These are phyloP conservation scores for Jimgerdemannia flammicorona DNA, from an alignment of 192 early-diverging fungal genomes.

Conservation along the genomic window DNA sequence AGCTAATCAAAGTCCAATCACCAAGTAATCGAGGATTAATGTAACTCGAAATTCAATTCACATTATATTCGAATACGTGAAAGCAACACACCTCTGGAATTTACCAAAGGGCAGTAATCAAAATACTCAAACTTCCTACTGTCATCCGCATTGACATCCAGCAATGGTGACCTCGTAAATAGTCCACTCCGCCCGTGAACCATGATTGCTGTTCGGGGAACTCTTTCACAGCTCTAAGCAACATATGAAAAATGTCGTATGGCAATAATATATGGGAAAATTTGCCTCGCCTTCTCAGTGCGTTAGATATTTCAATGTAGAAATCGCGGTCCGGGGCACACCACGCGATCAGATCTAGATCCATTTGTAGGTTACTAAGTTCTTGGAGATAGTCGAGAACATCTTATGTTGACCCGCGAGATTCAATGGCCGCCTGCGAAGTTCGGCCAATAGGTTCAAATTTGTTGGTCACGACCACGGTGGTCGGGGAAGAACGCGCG, in stretches of 20 bases:
- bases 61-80: too few relatives aligned
- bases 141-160: constrained; percentile 20
- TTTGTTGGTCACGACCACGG: constrained; percentile 27
- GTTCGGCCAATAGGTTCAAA: too few relatives aligned
- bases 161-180: too few relatives aligned
- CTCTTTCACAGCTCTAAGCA: constrained; percentile 24
- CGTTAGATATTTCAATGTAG: constrained; percentile 13
- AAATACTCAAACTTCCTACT: constrained; percentile 9
- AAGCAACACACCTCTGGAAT: constrained; percentile 36
- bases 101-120: constrained; percentile 42
- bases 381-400: constrained; percentile 20
- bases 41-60: too few relatives aligned
- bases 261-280: constrained; percentile 30
- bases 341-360: constrained; percentile 10
- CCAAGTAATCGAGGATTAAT: too few relatives aligned
- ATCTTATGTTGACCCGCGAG: constrained; percentile 5
- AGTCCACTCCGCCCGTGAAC: too few relatives aligned
- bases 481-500: not conserved
- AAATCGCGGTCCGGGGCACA: constrained; percentile 18
- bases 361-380: constrained; percentile 9
- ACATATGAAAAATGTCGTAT: constrained; percentile 31
- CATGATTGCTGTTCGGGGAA: constrained; percentile 21
- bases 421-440: constrained; percentile 14
- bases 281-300: constrained; percentile 20
- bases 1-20: too few relatives aligned